A percentile compares a stretch with the other conserved stretches of the same genome.
phyloP scores from a whole-genome alignment of 352 stramenopile species.

The Phytopythium montanum region DNA sequence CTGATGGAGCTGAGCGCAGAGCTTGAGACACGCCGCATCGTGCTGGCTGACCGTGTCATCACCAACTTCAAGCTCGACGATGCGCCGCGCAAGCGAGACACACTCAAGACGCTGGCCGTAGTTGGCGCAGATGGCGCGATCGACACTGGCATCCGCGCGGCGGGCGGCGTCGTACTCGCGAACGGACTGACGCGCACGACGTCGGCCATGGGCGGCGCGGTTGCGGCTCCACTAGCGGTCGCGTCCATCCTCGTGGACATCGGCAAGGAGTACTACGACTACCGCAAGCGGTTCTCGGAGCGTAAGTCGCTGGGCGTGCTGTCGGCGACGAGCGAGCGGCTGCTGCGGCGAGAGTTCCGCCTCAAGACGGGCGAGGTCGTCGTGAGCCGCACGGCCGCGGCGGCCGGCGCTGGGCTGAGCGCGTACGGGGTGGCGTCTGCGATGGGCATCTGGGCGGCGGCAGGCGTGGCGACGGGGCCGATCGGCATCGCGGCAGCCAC shows the following conservation, averaged over 20 bases:
- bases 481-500: constrained; percentile 77
- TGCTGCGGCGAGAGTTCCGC: constrained; percentile 83
- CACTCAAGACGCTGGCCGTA: constrained; percentile 48
- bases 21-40: constrained; percentile 53
- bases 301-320: constrained; percentile 62
- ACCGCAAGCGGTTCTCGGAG: constrained; percentile 72
- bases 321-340: constrained; percentile 65
- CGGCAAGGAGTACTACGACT: constrained; percentile 84
- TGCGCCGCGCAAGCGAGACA: constrained; percentile 13
- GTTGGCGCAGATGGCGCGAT: constrained; percentile 71
- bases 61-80: constrained; percentile 46
- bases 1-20: constrained; percentile 28
- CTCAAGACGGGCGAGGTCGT: constrained; percentile 82
- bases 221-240: constrained; percentile 73
- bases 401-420: constrained; percentile 67
- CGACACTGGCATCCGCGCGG: constrained; percentile 79
- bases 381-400: constrained; percentile 65
- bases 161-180: constrained; percentile 66
- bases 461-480: constrained; percentile 66
- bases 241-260: constrained; percentile 86
- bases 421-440: constrained; percentile 70
- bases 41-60: constrained; percentile 61
- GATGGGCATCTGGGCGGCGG: constrained; percentile 76
- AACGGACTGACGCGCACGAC: constrained; percentile 73
- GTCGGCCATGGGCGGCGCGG: constrained; percentile 45